Base-by-base conservation (phyloP, 495 filamentous ascomycete species). In the Xylaria grammica region DNA sequence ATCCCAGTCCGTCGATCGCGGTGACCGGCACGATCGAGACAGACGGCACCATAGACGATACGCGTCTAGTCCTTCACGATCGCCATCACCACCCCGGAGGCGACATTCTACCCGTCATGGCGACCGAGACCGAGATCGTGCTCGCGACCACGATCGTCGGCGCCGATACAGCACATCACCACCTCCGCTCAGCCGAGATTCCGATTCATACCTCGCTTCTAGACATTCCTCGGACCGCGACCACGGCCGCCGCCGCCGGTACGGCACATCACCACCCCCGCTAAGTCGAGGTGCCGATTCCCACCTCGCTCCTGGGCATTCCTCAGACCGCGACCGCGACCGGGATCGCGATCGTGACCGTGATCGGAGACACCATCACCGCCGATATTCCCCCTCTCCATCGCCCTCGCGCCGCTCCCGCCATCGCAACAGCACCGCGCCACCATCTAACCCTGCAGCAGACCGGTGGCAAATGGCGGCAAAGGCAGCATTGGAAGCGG, bases 401-500 rank as follows among this genome's bases (percentile, higher is more conserved):
- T 70, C 65, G 9, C 69, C 56, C 0, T 68, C 69, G 9, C 69
- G 56, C n/a, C 36, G 56, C 27, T 48, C 56, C 19, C 56, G 56
- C n/a, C 17, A 29, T n/a, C 57, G 50, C 13, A 49, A 62, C 20
- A 54, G 61, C 29, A 54, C 42, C 2, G 64, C 66, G 19, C 36
- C 59, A 6, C 45, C 65, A 22, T 11, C 66, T 4, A 45, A 63
- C 27, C 56, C 40, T 7, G 44, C 26, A 6, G 65, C 67, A 0
- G 67, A 72, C 0, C 46, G 63, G 17, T 74, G 69, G 70, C 67
- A 79, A 61, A 67, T 71, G 59, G 77, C 79, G 0, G 75, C 76
- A 8, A 63, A 69, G 0, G 79, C 79, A 0, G 79, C 79, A 2
- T 62, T 81, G 4, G 72, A 78, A 55, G 79, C 79, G 0, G 79